Evolutionary conservation across 2,329 filamentous ascomycete genomes (phyloP), one percentile per base, ranked within the genome.

Genomic region (Epichloe typhina): DNA sequence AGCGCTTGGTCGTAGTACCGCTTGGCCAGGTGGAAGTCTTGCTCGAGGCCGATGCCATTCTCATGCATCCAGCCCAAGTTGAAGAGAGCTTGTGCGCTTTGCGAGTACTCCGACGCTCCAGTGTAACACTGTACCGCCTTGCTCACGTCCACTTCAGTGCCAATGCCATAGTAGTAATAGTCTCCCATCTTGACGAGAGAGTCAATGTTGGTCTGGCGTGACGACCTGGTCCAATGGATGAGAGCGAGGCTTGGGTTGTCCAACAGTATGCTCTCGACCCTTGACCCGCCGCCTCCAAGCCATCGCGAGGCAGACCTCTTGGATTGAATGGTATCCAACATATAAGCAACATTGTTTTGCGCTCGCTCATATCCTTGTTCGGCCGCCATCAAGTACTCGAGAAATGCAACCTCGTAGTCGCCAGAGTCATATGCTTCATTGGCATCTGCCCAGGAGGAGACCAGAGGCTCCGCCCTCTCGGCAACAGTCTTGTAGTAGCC

Each of bases 1-100:
- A 96, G 72, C 1, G 93, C 91, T 54, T 93, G 78, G 60, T 98
- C 93, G 63, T 98, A 98, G 68, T 90, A 95, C 50, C 93, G 77
- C 69, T 98, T 98, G 2, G 94, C 93, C 51, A 98, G 81, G 62
- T 98, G 93, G 65, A 94, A 98, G 63, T 98, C 93, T 64, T 98
- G 93, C 50, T 86, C 84, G 19, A 97, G 79, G 2, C 90, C 88
- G 47, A 97, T 76, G 7, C 93, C 93, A 61, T 97, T 96, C 68
- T 98, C 93, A 62, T 98, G 89, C 91, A 98, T 97, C 93, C 93
- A 98, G 5, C 93, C 94, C 13, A 98, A 74, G 61, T 98, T 97
- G 79, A 89, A 98, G 52, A 96, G 80, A 13, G 94, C 93, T 68
- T 98, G 94, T 2, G 91, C 93, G 59, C 88, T 95, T 62, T 89